Percentiles rank a stretch among this genome's conserved stretches.
These are phyloP conservation scores for Trichoderma koningiopsis DNA, from an alignment of 2,329 filamentous ascomycete species.

Conservation along the genomic window DNA sequence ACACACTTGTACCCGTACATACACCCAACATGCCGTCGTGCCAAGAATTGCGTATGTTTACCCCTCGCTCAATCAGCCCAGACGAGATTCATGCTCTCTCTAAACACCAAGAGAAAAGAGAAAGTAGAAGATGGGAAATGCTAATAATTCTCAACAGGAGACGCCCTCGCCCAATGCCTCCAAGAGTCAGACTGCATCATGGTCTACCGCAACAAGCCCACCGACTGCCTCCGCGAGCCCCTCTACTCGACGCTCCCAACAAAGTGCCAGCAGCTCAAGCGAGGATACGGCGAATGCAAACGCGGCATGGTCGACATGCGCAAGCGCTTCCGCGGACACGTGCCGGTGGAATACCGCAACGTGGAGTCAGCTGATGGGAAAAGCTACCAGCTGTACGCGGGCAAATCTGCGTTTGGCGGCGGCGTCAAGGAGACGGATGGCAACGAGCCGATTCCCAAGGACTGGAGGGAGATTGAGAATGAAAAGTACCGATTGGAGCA, in stretches of 20 bases:
- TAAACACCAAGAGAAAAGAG: not conserved
- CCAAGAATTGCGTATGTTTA: conserved; percentile 84
- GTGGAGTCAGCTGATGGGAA: conserved; percentile 55
- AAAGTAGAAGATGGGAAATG: not conserved
- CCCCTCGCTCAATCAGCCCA: conserved; percentile 3
- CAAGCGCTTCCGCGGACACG: conserved; percentile 94
- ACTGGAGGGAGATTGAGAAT: conserved; percentile 68
- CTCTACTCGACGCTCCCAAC: conserved; percentile 79
- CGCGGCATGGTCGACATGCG: conserved; percentile 98
- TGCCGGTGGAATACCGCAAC: conserved; percentile 70
- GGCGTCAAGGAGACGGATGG: conserved; percentile 67
- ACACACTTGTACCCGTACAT: conserved; percentile 34
- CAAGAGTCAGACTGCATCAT: conserved; percentile 97
- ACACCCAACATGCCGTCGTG: conserved; percentile 80
- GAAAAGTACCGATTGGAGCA: conserved; percentile 54
- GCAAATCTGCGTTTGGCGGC: conserved; percentile 68
- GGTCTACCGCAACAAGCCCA: conserved; percentile 80
- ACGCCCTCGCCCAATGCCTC: conserved; percentile 89
- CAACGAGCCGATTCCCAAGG: conserved; percentile 61
- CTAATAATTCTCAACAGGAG: conserved; percentile 58
- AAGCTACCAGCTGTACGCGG: conserved; percentile 76
- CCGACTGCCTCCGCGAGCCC: conserved; percentile 84
- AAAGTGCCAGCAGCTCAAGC: conserved; percentile 89
- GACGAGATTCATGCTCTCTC: not conserved
- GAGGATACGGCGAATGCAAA: conserved; percentile 92